Evolutionary conservation across 192 early-diverging fungal species (phyloP), one percentile per base, ranked within the genome.

Genomic region (Chytriomyces confervae): DNA sequence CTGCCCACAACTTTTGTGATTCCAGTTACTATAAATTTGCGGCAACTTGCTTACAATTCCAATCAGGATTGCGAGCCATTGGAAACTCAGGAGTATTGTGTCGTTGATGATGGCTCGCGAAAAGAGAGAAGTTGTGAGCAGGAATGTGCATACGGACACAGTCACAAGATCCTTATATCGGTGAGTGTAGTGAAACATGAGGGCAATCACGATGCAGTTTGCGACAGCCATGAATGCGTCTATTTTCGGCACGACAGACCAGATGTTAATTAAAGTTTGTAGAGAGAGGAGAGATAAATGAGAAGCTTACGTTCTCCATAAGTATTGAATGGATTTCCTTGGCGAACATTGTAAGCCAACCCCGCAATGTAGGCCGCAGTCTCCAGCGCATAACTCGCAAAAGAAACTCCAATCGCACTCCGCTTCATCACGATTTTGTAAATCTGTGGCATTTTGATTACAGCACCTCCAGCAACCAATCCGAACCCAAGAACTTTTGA

Each of bases 361-460:
- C 86, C 89, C 62, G 95, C 93, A 16, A 89, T 84, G 49, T 91
- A 92, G 48, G 95, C 91, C 29, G 91, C 65, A 11, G 95, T 92
- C 81, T 99, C 98, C 45, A 99, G 84, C 5, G 94, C 76, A 73
- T 94, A 94, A 6, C 91, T 90, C 11, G 86, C 79, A 70, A 96
- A 85, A 9, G 93, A 95, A 63, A 99, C 87, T 3, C 97, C 96
- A 60, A 87, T 83, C 13, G 91, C 91, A 44, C 93, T 94, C 63
- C 83, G 69, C 49, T 91, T 84, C 24, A 80, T 79, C 13, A 95
- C 65, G 62, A 98, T 97, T 73, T 97, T 99, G 80, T 95, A 79
- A 46, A 99, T 96, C 85, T 99, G 97, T 7, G 98, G 98, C 43
- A 99, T 82, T 83, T 99, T 99, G 69, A 98, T 90, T 49, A 98